Percentiles rank a stretch among this genome's conserved stretches.
Evolutionary conservation across 225 moss, liverwort and hornwort genomes (phyloP).

Genomic region (Climacium dendroides): DNA sequence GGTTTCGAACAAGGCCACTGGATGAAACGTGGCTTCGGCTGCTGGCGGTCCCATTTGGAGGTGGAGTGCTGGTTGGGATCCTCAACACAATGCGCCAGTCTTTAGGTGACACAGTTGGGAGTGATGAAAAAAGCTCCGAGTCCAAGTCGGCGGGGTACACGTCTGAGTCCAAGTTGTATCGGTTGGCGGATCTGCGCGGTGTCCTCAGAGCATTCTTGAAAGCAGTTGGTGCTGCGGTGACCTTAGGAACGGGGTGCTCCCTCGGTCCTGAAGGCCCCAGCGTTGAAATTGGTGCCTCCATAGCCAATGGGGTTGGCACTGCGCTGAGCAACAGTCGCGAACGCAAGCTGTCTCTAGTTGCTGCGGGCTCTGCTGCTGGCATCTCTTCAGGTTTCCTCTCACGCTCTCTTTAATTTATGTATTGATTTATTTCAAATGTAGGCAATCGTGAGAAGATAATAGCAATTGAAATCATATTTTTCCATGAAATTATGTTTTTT

Average conservation of each 20-base stretch:
- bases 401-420: neutral
- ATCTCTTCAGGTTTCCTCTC: slow-evolving; percentile 73
- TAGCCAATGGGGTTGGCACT: slow-evolving; percentile 74
- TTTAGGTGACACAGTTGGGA: slow-evolving; percentile 5
- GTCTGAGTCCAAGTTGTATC: neutral
- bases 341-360: slow-evolving; percentile 75
- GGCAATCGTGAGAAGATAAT: no score
- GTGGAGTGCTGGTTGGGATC: slow-evolving; percentile 72
- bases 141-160: neutral
- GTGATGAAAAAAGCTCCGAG: neutral
- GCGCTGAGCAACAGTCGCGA: slow-evolving; percentile 70
- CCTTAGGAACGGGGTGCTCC: slow-evolving; percentile 83
- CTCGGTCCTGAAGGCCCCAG: slow-evolving; percentile 98
- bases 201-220: slow-evolving; percentile 57
- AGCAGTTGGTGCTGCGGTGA: slow-evolving; percentile 69
- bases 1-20: slow-evolving; percentile 66
- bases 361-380: slow-evolving; percentile 95
- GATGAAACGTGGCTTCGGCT: slow-evolving; percentile 60
- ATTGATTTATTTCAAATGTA: neutral
- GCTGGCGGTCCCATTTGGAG: slow-evolving; percentile 64
- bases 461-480: neutral
- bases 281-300: slow-evolving; percentile 96
- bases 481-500: neutral
- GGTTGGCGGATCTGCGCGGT: slow-evolving; percentile 34
- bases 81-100: slow-evolving; percentile 60